Evolutionary conservation across 495 filamentous ascomycete genomes (phyloP).

Genomic region (Peziza echinospora): DNA sequence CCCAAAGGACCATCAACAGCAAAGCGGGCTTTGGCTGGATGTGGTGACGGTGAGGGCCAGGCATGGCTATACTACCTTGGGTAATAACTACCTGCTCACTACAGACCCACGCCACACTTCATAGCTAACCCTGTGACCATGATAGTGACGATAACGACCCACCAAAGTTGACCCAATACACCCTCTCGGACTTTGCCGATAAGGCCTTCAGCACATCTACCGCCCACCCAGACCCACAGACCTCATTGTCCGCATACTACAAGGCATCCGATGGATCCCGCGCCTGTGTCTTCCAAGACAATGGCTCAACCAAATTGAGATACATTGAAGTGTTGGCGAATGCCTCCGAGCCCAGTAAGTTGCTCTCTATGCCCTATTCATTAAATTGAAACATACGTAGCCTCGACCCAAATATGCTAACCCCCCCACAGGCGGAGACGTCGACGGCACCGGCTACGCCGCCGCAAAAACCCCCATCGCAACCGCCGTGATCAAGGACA

Average conservation of each 20-base stretch:
- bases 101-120: neutral
- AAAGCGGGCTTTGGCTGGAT: neutral
- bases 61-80: conserved; percentile 3
- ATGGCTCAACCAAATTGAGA: neutral
- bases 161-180: neutral
- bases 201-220: neutral
- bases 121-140: neutral
- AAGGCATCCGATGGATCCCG: neutral
- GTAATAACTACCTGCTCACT: neutral
- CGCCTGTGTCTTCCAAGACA: neutral
- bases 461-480: conserved; percentile 1
- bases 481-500: neutral
- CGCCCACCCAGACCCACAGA: neutral
- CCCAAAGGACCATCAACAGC: neutral
- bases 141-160: neutral
- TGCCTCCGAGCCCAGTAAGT: neutral
- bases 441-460: conserved; percentile 1
- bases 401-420: neutral
- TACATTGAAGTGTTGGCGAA: neutral
- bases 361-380: too few relatives aligned
- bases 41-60: neutral
- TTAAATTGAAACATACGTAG: neutral
- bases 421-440: neutral
- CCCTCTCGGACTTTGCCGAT: neutral
- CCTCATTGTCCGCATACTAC: conserved; percentile 2